phyloP scores from a whole-genome alignment of 345 rosid species.

The Salix udensis region DNA sequence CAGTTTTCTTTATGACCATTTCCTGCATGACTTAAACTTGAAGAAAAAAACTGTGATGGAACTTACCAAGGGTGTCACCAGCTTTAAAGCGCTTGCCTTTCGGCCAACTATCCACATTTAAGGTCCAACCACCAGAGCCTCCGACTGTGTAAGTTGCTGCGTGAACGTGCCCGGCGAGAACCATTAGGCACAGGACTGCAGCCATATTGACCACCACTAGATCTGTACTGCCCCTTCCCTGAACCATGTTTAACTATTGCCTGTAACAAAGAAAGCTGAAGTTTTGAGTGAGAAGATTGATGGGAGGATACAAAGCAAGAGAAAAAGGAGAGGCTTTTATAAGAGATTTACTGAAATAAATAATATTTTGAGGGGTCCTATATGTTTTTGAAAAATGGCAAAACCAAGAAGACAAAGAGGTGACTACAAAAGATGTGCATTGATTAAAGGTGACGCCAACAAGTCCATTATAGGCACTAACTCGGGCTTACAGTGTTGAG shows the following conservation, averaged over 20 bases:
- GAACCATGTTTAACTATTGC: constrained; percentile 15
- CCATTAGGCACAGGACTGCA: constrained; percentile 18
- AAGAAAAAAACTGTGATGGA: background rate
- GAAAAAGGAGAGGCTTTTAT: background rate
- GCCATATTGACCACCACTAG: background rate
- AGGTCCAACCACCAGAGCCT: constrained; percentile 45
- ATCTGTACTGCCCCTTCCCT: constrained; percentile 49
- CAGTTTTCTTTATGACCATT: too few relatives aligned
- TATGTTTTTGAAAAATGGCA: too few relatives aligned
- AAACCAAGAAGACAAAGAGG: too few relatives aligned
- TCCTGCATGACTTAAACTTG: too few relatives aligned
- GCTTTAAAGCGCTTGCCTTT: constrained; percentile 49
- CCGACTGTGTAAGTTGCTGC: constrained; percentile 44
- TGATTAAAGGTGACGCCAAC: too few relatives aligned
- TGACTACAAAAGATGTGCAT: too few relatives aligned
- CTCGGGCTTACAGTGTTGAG: too few relatives aligned
- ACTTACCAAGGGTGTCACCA: constrained; percentile 46
- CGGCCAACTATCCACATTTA: constrained; percentile 37
- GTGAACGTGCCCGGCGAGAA: constrained; percentile 9
- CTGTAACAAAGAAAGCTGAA: background rate
- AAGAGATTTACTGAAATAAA: background rate
- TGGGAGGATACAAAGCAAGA: background rate
- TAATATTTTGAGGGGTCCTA: too few relatives aligned
- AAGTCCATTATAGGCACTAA: too few relatives aligned
- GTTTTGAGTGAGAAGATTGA: background rate